Conservation (phyloP, 2,329 filamentous ascomycete genomes). For the Pseudogymnoascus sp. region DNA sequence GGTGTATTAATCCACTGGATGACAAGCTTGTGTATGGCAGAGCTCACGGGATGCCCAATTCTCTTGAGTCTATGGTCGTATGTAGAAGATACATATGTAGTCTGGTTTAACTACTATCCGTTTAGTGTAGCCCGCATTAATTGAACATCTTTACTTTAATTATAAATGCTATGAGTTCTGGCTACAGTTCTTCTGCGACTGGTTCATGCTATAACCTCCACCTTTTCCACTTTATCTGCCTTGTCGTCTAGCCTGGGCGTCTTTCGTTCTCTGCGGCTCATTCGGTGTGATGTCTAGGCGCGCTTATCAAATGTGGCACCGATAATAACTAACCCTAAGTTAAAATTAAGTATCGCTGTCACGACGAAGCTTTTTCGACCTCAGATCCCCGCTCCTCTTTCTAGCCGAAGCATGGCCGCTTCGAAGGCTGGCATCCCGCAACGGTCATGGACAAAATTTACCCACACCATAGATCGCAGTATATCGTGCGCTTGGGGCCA, state of each 20-base stretch:
- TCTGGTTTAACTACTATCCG: too few relatives aligned
- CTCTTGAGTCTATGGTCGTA: too few relatives aligned
- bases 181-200: too few relatives aligned
- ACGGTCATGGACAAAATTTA: neutral
- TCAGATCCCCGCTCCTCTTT: neutral
- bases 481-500: neutral
- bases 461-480: neutral
- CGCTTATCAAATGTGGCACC: neutral
- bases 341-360: neutral
- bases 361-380: neutral
- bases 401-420: neutral
- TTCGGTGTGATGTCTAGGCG: conserved; percentile 30
- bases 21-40: neutral
- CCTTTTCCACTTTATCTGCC: conserved; percentile 26
- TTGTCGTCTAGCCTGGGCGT: conserved; percentile 42
- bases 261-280: conserved; percentile 67
- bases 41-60: too few relatives aligned
- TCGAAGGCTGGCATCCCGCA: neutral
- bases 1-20: too few relatives aligned
- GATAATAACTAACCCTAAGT: neutral
- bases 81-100: too few relatives aligned
- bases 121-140: too few relatives aligned
- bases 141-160: too few relatives aligned
- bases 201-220: too few relatives aligned
- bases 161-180: too few relatives aligned